Conservation (phyloP, 2,329 filamentous ascomycete genomes). For the Davidsoniella eucalypti region DNA sequence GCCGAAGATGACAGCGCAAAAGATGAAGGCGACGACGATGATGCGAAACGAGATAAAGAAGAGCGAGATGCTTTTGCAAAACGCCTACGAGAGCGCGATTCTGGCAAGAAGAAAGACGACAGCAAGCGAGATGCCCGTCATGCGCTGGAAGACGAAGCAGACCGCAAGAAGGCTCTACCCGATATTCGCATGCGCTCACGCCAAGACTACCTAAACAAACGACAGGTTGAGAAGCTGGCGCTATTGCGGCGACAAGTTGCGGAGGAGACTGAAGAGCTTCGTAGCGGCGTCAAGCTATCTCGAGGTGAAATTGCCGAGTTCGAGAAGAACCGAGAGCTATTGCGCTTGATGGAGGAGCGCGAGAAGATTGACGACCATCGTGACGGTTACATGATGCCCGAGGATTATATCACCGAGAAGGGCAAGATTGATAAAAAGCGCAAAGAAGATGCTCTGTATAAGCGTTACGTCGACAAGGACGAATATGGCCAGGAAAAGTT, state of each 20-base stretch:
- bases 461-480: conserved; percentile 74
- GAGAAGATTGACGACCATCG: conserved; percentile 77
- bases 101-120: conserved; percentile 49
- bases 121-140: conserved; percentile 32
- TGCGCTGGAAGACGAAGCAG: conserved; percentile 36
- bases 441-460: conserved; percentile 81
- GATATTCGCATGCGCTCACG: conserved; percentile 71
- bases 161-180: conserved; percentile 54
- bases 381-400: conserved; percentile 84
- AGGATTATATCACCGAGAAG: conserved; percentile 89
- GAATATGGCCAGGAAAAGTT: conserved; percentile 79
- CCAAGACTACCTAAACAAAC: conserved; percentile 86
- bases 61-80: conserved; percentile 72
- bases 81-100: conserved; percentile 55
- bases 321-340: conserved; percentile 66
- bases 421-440: conserved; percentile 74
- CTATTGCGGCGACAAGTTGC: conserved; percentile 79
- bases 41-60: conserved; percentile 44
- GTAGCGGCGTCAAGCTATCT: conserved; percentile 58
- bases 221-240: conserved; percentile 70
- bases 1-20: conserved; percentile 20
- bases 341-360: conserved; percentile 69
- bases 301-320: conserved; percentile 76
- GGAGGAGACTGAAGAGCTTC: conserved; percentile 70
- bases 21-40: neutral